These are phyloP conservation scores for Alisma plantagoaquatica DNA, from an alignment of 106 monocot genomes.

Conservation along the genomic window DNA sequence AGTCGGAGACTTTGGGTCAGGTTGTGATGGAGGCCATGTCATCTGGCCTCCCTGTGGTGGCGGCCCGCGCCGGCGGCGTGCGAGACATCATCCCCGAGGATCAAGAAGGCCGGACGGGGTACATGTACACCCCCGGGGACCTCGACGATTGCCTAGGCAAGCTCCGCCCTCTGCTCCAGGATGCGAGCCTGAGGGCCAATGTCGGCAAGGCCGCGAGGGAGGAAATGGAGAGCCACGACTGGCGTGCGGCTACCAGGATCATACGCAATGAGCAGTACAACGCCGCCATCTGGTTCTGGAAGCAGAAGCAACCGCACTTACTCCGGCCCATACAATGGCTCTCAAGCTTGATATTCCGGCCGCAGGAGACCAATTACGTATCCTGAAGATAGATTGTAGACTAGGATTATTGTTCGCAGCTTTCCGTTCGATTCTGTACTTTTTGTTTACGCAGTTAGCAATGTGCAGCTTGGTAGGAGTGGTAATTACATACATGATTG, in stretches of 20 bases:
- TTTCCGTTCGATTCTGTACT: too few relatives aligned
- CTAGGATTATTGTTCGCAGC: too few relatives aligned
- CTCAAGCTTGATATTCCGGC: constrained; percentile 17
- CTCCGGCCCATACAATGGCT: constrained; percentile 63
- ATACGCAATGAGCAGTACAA: constrained; percentile 86
- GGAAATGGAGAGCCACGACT: constrained; percentile 88
- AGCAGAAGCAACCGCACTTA: constrained; percentile 52
- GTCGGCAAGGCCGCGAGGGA: constrained; percentile 60
- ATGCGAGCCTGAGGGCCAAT: constrained; percentile 38
- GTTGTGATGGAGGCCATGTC: constrained; percentile 98
- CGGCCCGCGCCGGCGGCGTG: constrained; percentile 85
- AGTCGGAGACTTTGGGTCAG: constrained; percentile 84
- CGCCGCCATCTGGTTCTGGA: constrained; percentile 86
- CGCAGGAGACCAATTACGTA: constrained; percentile 16
- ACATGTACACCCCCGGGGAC: constrained; percentile 67
- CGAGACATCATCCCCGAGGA: constrained; percentile 76
- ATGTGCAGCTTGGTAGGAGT: too few relatives aligned
- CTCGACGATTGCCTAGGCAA: constrained; percentile 75
- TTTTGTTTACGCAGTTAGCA: too few relatives aligned
- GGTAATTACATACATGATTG: too few relatives aligned
- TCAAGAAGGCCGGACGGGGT: constrained; percentile 78
- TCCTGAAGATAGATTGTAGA: too few relatives aligned
- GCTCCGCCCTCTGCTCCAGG: constrained; percentile 31
- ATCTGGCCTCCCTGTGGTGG: constrained; percentile 76
- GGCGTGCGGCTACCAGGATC: constrained; percentile 67